phyloP scores from a whole-genome alignment of 768 basidiomycete genomes.

The Pholiota microspora region DNA sequence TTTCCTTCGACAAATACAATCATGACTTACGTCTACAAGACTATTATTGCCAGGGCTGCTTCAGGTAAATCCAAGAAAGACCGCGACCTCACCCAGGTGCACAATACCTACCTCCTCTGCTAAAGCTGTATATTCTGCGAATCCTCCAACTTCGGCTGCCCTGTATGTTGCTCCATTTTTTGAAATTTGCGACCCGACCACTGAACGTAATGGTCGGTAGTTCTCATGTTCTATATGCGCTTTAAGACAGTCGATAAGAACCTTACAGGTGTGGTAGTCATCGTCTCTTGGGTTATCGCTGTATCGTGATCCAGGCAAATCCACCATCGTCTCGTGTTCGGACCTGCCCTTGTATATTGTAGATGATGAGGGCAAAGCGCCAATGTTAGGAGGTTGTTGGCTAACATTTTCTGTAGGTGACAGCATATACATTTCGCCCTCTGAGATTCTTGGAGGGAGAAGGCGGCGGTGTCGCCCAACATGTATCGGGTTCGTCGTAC shows the following conservation, averaged over 20 bases:
- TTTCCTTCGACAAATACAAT: no score
- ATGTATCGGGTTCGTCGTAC: not conserved
- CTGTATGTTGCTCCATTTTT: constrained; percentile 17
- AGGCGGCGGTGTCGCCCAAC: not conserved
- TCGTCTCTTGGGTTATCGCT: not conserved
- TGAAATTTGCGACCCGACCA: constrained; percentile 19
- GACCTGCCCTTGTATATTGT: not conserved
- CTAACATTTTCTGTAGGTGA: not conserved
- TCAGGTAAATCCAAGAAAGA: constrained; percentile 20
- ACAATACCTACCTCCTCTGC: constrained; percentile 24
- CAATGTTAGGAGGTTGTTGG: not conserved
- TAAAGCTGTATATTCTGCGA: constrained; percentile 21
- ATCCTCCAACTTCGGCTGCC: constrained; percentile 20
- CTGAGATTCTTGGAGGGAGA: not conserved
- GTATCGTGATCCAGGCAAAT: not conserved
- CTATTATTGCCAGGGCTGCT: not conserved
- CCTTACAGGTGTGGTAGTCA: not conserved
- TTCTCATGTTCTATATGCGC: constrained; percentile 6
- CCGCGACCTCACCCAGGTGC: constrained; percentile 16
- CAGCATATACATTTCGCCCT: not conserved
- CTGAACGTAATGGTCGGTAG: constrained; percentile 11
- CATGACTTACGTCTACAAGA: not conserved
- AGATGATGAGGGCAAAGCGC: not conserved
- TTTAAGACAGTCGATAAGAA: not conserved
- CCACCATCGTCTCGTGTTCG: not conserved